Conservation (phyloP, 768 basidiomycete species). For the Phylloporus sp. region DNA sequence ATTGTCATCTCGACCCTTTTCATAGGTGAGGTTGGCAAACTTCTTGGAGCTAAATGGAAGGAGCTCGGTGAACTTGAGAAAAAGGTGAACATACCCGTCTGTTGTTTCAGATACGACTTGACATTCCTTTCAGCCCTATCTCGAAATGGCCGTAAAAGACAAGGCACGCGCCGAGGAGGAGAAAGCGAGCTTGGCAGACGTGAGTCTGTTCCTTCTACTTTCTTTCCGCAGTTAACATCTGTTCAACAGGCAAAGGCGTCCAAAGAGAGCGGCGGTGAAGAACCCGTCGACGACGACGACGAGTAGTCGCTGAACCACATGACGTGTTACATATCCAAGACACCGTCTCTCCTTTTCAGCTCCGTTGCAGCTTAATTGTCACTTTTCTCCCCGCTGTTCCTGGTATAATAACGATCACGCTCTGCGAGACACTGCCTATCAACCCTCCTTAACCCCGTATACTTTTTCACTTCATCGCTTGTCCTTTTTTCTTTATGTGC, state of each 20-base stretch:
- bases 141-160: slow-evolving; percentile 82
- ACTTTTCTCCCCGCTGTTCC: slow-evolving; percentile 6
- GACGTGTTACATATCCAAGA: slow-evolving; percentile 17
- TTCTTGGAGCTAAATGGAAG: slow-evolving; percentile 97
- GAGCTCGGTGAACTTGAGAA: slow-evolving; percentile 88
- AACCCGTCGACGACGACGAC: slow-evolving; percentile 38
- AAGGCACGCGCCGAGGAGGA: slow-evolving; percentile 85
- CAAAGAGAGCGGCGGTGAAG: slow-evolving; percentile 39
- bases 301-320: slow-evolving; percentile 27
- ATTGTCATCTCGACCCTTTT: neutral
- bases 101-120: neutral
- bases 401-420: slow-evolving; percentile 18
- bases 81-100: slow-evolving; percentile 53
- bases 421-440: slow-evolving; percentile 28
- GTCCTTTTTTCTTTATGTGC: slow-evolving; percentile 20
- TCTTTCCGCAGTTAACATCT: neutral
- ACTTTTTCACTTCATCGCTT: slow-evolving; percentile 19
- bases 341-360: slow-evolving; percentile 7
- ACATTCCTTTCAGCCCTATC: slow-evolving; percentile 63
- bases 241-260: slow-evolving; percentile 30
- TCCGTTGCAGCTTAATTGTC: slow-evolving; percentile 18
- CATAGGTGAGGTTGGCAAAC: slow-evolving; percentile 87
- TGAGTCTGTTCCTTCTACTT: slow-evolving; percentile 22
- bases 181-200: slow-evolving; percentile 46
- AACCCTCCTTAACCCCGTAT: slow-evolving; percentile 13